A percentile compares a stretch with the other conserved stretches of the same genome.
These are phyloP conservation scores for Blepharisma undulans DNA, from an alignment of 169 alveolate genomes.

Conservation along the genomic window DNA sequence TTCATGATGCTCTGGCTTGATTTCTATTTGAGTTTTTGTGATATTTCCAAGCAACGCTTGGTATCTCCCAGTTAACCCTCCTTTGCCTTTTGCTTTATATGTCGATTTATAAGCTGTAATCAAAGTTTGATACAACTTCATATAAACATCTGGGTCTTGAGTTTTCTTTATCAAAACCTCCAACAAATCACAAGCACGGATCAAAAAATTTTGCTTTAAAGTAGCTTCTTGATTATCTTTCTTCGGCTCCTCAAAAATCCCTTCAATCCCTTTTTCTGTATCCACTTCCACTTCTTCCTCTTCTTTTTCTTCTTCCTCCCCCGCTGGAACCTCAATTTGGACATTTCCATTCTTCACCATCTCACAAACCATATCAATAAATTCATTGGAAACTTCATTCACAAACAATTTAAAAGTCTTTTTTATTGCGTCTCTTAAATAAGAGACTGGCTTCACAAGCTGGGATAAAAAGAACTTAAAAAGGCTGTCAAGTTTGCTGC, in stretches of 20 bases:
- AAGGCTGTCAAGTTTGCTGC: neutral
- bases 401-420: neutral
- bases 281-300: neutral
- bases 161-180: neutral
- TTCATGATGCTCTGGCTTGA: neutral
- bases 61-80: neutral
- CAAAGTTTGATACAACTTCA: neutral
- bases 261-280: neutral
- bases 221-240: neutral
- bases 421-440: neutral
- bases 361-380: neutral
- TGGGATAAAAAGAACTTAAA: neutral
- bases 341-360: neutral
- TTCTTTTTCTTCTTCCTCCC: neutral
- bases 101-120: neutral
- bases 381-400: neutral
- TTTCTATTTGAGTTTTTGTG: neutral
- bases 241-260: neutral
- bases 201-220: neutral
- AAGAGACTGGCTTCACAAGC: neutral
- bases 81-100: neutral
- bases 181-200: neutral
- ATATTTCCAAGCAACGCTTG: neutral
- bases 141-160: neutral
- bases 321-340: neutral